phyloP scores from a whole-genome alignment of 1,284 basidiomycete species.

The Puccinia sorghi region DNA sequence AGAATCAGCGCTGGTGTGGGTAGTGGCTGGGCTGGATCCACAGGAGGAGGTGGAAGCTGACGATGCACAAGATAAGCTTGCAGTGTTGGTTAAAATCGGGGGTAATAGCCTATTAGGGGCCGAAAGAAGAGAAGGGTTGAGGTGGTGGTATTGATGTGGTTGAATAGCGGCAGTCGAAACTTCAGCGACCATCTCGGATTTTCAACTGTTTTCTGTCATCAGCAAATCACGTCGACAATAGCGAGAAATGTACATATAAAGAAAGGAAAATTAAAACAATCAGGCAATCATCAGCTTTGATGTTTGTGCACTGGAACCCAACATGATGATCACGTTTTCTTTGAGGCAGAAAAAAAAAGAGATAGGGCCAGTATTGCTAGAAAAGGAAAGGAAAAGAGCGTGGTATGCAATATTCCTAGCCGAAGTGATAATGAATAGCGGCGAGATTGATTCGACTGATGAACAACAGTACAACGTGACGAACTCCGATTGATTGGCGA shows the following conservation, averaged over 20 bases:
- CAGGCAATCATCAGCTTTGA: neutral
- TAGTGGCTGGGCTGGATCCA: slow-evolving; percentile 32
- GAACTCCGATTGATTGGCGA: neutral
- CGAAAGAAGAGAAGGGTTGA: slow-evolving; percentile 29
- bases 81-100: slow-evolving; percentile 25
- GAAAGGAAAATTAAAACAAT: neutral
- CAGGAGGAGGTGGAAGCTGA: slow-evolving; percentile 25
- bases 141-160: slow-evolving; percentile 24
- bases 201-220: slow-evolving; percentile 5
- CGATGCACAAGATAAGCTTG: neutral
- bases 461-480: neutral
- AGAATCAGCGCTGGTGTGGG: slow-evolving; percentile 54
- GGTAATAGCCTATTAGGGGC: slow-evolving; percentile 27
- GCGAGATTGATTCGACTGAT: slow-evolving; percentile 12
- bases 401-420: neutral
- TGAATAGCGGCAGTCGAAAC: slow-evolving; percentile 24
- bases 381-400: neutral
- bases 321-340: neutral
- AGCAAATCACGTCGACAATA: neutral
- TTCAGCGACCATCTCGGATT: slow-evolving; percentile 34
- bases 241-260: too few relatives aligned
- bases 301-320: neutral
- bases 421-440: slow-evolving; percentile 2
- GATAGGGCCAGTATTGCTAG: neutral
- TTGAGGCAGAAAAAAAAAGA: neutral